These are phyloP conservation scores for Cercospora zeae-maydis DNA, from an alignment of 2,329 filamentous ascomycete species.

Conservation along the genomic window DNA sequence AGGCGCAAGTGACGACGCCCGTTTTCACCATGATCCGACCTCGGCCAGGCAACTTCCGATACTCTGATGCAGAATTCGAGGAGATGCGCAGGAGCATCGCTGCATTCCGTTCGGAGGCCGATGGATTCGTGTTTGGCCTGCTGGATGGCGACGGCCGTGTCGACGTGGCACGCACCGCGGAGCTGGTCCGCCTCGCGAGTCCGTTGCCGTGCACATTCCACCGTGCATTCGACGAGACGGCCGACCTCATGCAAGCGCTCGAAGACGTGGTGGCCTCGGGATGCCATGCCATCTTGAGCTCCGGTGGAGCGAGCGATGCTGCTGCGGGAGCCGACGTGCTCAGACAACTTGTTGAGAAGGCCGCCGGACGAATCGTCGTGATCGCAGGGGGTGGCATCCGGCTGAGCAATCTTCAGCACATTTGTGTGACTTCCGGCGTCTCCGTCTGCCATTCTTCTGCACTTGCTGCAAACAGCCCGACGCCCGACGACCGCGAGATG, in stretches of 20 bases:
- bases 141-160: conserved; percentile 37
- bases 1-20: conserved; percentile 37
- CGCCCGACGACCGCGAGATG: conserved; percentile 16
- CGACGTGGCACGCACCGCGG: conserved; percentile 42
- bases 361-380: conserved; percentile 39
- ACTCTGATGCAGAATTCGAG: conserved; percentile 41
- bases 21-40: conserved; percentile 55
- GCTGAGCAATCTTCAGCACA: conserved; percentile 40
- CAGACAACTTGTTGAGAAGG: conserved; percentile 31
- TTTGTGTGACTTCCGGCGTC: conserved; percentile 28
- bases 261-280: conserved; percentile 43
- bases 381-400: conserved; percentile 53
- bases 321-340: conserved; percentile 38
- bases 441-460: conserved; percentile 27
- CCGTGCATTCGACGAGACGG: conserved; percentile 50
- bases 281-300: conserved; percentile 50
- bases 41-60: conserved; percentile 46
- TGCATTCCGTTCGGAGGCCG: conserved; percentile 36
- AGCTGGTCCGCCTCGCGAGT: conserved; percentile 43
- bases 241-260: conserved; percentile 33
- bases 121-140: conserved; percentile 54
- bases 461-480: conserved; percentile 6
- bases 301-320: conserved; percentile 42
- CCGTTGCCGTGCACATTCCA: conserved; percentile 53
- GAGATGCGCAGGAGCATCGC: conserved; percentile 44